Percentiles rank a stretch among this genome's conserved stretches.
Conservation (phyloP, 2,329 filamentous ascomycete species). For the Alternaria triticina region DNA sequence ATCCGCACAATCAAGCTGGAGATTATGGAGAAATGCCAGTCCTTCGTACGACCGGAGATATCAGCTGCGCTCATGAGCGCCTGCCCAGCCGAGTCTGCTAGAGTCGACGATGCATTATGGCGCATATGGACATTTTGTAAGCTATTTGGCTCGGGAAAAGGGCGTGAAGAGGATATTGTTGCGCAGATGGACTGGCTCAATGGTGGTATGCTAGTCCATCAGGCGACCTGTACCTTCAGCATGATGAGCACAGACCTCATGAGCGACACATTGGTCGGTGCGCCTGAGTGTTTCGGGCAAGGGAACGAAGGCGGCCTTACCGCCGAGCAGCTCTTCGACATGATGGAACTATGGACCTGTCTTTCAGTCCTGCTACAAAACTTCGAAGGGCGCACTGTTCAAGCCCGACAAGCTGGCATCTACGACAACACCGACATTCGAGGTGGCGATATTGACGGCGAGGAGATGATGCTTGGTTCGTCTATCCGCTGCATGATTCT, state of each 20-base stretch:
- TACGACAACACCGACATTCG: conserved; percentile 58
- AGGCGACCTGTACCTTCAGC: conserved; percentile 53
- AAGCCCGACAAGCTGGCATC: conserved; percentile 63
- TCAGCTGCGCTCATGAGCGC: conserved; percentile 59
- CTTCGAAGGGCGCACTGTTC: conserved; percentile 60
- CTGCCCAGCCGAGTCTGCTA: conserved; percentile 53
- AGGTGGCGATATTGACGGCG: conserved; percentile 58
- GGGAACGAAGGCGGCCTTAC: conserved; percentile 63
- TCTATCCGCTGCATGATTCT: not conserved
- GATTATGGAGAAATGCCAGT: conserved; percentile 61
- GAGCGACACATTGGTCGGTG: conserved; percentile 61
- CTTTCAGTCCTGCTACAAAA: conserved; percentile 62
- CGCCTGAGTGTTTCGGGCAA: conserved; percentile 63
- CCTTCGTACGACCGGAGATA: conserved; percentile 64
- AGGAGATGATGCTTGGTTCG: conserved; percentile 61
- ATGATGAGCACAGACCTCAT: conserved; percentile 59
- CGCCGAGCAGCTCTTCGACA: conserved; percentile 65
- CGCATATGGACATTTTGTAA: conserved; percentile 71
- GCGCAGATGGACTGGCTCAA: conserved; percentile 69
- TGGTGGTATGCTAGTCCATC: conserved; percentile 60
- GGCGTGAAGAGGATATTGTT: conserved; percentile 63
- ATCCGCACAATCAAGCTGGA: conserved; percentile 62
- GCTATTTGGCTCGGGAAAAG: conserved; percentile 66
- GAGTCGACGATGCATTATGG: conserved; percentile 68
- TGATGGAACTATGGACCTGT: conserved; percentile 70